phyloP scores from a whole-genome alignment of 345 rosid genomes.

The Lepidium sativum region DNA sequence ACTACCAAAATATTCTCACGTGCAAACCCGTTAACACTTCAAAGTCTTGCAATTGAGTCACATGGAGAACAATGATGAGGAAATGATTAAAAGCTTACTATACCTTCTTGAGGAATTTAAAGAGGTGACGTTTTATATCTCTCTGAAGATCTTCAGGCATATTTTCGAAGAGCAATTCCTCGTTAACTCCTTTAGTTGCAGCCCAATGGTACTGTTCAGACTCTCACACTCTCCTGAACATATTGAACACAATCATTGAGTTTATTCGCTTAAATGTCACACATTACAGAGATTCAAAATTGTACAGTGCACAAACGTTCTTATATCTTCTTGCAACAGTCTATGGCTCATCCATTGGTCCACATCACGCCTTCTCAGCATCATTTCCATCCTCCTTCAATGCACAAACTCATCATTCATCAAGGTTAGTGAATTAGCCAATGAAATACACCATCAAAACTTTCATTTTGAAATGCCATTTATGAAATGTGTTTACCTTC shows the following conservation, averaged over 20 bases:
- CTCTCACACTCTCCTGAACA: constrained; percentile 31
- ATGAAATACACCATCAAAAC: background rate
- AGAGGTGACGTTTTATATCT: constrained; percentile 72
- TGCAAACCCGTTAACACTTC: constrained; percentile 23
- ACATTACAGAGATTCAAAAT: background rate
- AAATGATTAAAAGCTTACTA: background rate
- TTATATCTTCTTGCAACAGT: constrained; percentile 48
- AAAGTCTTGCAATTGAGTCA: too few relatives aligned
- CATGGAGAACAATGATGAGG: background rate
- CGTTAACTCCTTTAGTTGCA: constrained; percentile 75
- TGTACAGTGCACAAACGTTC: constrained; percentile 30
- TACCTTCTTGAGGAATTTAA: constrained; percentile 63
- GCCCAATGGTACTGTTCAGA: constrained; percentile 73
- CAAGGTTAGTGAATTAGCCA: background rate
- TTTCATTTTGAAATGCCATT: background rate
- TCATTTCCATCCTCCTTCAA: constrained; percentile 68
- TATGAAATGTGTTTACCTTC: constrained; percentile 36
- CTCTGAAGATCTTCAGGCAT: constrained; percentile 76
- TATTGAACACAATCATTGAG: background rate
- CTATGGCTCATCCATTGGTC: constrained; percentile 89
- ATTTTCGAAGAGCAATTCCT: constrained; percentile 47
- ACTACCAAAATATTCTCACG: constrained; percentile 77
- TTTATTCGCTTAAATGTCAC: background rate
- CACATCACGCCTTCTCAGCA: constrained; percentile 70
- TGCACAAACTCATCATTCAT: background rate